Percentiles rank a stretch among this genome's conserved stretches.
Conservation (phyloP, 805 yeast species). For the Wickerhamiella galacta region DNA sequence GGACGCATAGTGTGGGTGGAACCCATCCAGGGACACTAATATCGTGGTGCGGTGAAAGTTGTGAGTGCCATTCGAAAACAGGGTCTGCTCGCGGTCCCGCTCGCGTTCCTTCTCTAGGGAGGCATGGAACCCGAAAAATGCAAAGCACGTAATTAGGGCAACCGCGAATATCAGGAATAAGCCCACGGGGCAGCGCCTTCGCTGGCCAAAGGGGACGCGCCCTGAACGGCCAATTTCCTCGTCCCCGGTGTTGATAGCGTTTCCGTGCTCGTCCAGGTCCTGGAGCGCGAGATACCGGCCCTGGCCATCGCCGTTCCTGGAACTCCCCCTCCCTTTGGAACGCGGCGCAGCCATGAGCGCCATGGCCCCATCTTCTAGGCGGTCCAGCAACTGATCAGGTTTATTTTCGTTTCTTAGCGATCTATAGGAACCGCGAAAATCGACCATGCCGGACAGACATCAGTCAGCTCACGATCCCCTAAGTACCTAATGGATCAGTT, state of each 20-base stretch:
- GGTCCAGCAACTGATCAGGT: too few species aligned
- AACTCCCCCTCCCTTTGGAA: too few species aligned
- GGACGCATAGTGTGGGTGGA: conserved; percentile 76
- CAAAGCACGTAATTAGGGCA: conserved; percentile 6
- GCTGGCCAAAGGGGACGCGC: background rate
- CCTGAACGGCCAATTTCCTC: background rate
- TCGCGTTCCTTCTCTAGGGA: background rate
- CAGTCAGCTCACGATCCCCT: too few species aligned
- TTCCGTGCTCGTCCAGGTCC: conserved; percentile 12
- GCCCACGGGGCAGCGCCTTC: conserved; percentile 1
- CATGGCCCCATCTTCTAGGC: too few species aligned
- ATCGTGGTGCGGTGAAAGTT: conserved; percentile 65
- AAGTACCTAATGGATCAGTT: too few species aligned
- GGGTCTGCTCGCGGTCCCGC: background rate
- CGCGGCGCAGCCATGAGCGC: too few species aligned
- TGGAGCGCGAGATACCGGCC: conserved; percentile 14
- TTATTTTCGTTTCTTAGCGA: too few species aligned
- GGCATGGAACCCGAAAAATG: conserved; percentile 1
- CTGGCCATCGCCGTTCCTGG: too few species aligned
- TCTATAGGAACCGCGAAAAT: too few species aligned
- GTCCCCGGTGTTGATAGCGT: conserved; percentile 1
- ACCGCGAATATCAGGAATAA: conserved; percentile 3
- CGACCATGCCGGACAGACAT: too few species aligned
- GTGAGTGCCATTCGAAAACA: conserved; percentile 43
- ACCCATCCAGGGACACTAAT: conserved; percentile 69